A percentile compares a stretch with the other conserved stretches of the same genome.
phyloP scores from a whole-genome alignment of 768 basidiomycete genomes.

The Macrolepiota dolichaula region DNA sequence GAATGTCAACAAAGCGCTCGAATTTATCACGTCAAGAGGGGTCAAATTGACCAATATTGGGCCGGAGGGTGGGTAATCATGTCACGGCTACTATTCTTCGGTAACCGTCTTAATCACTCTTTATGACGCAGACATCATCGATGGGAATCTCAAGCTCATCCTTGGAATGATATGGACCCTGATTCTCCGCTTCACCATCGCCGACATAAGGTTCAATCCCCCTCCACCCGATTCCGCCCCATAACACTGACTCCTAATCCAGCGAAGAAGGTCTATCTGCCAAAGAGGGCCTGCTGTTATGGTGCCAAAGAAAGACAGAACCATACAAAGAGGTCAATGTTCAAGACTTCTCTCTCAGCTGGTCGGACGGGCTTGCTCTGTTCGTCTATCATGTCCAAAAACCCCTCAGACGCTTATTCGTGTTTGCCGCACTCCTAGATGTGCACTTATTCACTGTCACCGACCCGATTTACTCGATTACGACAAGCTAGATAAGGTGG shows the following conservation, averaged over 20 bases:
- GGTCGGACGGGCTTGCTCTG: conserved; percentile 95
- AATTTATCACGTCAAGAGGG: conserved; percentile 91
- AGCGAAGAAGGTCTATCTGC: conserved; percentile 99
- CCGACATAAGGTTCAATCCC: conserved; percentile 86
- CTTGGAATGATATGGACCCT: conserved; percentile 99
- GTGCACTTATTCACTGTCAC: conserved; percentile 96
- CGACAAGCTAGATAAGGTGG: conserved; percentile 77
- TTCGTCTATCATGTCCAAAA: conserved; percentile 37
- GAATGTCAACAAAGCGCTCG: conserved; percentile 95
- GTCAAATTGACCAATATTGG: conserved; percentile 98
- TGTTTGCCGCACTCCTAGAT: conserved; percentile 44
- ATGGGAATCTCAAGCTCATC: conserved; percentile 97
- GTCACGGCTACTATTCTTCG: background rate
- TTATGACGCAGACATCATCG: conserved; percentile 80
- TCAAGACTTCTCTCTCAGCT: conserved; percentile 89
- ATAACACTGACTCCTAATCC: conserved; percentile 14
- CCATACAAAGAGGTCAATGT: conserved; percentile 91
- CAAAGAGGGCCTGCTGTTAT: conserved; percentile 93
- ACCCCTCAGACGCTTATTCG: conserved; percentile 7
- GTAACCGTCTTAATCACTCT: conserved; percentile 4
- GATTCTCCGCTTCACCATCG: conserved; percentile 95
- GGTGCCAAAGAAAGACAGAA: conserved; percentile 96
- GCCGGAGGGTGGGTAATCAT: conserved; percentile 67
- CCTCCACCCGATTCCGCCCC: background rate
- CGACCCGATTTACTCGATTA: conserved; percentile 95